Evolutionary conservation across 1,284 basidiomycete genomes (phyloP).

Genomic region (Cerrena zonata): DNA sequence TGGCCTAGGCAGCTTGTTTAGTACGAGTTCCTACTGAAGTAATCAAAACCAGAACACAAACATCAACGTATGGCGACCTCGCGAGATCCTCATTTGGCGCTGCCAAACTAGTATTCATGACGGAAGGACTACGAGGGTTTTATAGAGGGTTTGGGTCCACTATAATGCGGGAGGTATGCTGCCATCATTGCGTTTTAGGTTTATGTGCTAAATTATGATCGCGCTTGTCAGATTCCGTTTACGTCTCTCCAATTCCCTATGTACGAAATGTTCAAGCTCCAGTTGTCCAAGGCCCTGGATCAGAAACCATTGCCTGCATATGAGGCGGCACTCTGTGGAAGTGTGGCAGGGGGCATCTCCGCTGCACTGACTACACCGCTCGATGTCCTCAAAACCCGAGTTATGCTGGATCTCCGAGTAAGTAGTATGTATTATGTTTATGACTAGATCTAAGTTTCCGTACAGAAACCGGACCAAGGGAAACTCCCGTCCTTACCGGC

Average conservation of each 20-base stretch:
- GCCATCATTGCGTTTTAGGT: not conserved
- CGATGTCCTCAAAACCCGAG: conserved; percentile 94
- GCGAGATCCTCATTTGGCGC: conserved; percentile 42
- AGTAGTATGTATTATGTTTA: conserved; percentile 21
- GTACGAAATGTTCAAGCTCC: conserved; percentile 83
- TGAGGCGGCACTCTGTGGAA: conserved; percentile 89
- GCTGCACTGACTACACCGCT: conserved; percentile 90
- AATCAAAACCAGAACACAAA: conserved; percentile 82
- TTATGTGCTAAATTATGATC: too few relatives aligned
- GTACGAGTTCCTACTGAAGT: conserved; percentile 93
- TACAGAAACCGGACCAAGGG: conserved; percentile 44
- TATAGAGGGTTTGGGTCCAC: conserved; percentile 79
- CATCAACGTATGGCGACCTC: conserved; percentile 57
- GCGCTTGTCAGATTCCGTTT: conserved; percentile 83
- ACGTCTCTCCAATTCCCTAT: conserved; percentile 96
- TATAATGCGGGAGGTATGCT: conserved; percentile 66
- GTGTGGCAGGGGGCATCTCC: conserved; percentile 84
- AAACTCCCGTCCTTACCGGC: conserved; percentile 49
- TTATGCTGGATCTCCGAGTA: conserved; percentile 89
- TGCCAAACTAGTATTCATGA: conserved; percentile 44
- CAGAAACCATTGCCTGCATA: conserved; percentile 63
- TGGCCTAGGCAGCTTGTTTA: conserved; percentile 75
- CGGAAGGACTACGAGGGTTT: conserved; percentile 64
- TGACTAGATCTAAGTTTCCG: conserved; percentile 3
- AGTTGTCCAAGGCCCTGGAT: conserved; percentile 46